These are phyloP conservation scores for Chlorella sp. DNA, from an alignment of 139 green algal genomes.

Conservation along the genomic window DNA sequence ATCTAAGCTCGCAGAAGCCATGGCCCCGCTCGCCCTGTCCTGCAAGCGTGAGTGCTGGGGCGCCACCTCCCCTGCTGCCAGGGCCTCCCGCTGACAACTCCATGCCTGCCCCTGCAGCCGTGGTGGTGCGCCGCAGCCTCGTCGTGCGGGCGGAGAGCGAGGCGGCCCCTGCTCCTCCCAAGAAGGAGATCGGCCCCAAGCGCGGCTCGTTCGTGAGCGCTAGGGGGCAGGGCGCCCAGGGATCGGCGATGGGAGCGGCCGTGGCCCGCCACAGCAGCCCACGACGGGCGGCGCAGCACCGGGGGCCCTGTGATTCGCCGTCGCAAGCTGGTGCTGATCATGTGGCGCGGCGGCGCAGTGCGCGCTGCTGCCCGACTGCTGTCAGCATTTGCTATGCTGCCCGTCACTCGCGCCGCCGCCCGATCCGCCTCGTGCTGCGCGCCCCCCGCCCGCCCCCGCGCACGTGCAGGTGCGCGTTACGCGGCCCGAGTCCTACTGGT, in stretches of 20 bases:
- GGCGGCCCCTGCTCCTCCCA: slow-evolving; percentile 9
- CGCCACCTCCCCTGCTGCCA: too few relatives aligned
- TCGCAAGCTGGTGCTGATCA: neutral
- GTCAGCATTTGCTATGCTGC: neutral
- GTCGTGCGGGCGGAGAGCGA: slow-evolving; percentile 32
- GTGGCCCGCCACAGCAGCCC: neutral
- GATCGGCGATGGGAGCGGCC: neutral
- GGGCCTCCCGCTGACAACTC: too few relatives aligned
- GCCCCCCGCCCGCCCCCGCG: too few relatives aligned
- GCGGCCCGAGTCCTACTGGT: slow-evolving; percentile 98
- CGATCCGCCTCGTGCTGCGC: too few relatives aligned
- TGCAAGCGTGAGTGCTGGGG: too few relatives aligned
- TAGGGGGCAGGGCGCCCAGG: neutral
- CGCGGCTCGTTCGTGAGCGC: slow-evolving; percentile 69
- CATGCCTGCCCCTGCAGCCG: too few relatives aligned
- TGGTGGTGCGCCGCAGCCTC: neutral
- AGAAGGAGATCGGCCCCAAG: slow-evolving; percentile 82
- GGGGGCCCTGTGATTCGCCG: neutral
- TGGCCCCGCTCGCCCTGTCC: too few relatives aligned
- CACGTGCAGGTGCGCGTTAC: slow-evolving; percentile 92
- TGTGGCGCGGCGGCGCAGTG: neutral
- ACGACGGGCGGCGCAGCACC: neutral
- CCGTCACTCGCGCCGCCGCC: neutral
- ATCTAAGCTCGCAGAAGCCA: too few relatives aligned
- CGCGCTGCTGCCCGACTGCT: neutral